phyloP scores from a whole-genome alignment of 2,329 filamentous ascomycete species.

The Trichoderma afroharzianum region DNA sequence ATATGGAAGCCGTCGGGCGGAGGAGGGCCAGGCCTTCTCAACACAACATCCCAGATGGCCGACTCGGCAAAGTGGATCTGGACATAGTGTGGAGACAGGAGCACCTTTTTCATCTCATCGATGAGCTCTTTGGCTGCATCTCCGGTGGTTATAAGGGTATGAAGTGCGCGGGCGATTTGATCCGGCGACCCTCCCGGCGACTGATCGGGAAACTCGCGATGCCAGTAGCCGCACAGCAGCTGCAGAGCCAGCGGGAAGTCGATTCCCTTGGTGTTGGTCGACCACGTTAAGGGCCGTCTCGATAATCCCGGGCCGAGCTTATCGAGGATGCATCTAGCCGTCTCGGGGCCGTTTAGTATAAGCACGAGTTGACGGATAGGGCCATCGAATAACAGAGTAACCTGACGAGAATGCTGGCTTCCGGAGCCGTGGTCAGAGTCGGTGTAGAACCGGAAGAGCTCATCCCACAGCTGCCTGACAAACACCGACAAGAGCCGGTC shows the following conservation, averaged over 20 bases:
- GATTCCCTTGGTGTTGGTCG: slow-evolving; percentile 30
- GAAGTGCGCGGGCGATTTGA: slow-evolving; percentile 32
- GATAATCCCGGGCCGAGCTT: slow-evolving; percentile 35
- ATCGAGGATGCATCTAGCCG: slow-evolving; percentile 33
- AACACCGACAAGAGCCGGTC: slow-evolving; percentile 35
- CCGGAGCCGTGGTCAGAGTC: slow-evolving; percentile 25
- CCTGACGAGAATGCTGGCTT: slow-evolving; percentile 28
- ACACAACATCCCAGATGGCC: slow-evolving; percentile 34
- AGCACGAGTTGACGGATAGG: slow-evolving; percentile 37
- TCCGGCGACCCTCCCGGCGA: slow-evolving; percentile 34
- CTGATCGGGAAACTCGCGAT: slow-evolving; percentile 32
- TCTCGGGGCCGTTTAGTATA: slow-evolving; percentile 36
- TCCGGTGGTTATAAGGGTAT: slow-evolving; percentile 30
- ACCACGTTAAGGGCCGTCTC: slow-evolving; percentile 31
- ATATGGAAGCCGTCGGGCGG: slow-evolving; percentile 35
- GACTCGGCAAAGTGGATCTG: slow-evolving; percentile 39
- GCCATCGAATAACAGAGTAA: slow-evolving; percentile 35
- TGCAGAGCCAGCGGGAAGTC: slow-evolving; percentile 35
- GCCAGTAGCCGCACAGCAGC: slow-evolving; percentile 35
- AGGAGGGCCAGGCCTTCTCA: slow-evolving; percentile 30
- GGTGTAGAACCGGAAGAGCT: slow-evolving; percentile 34
- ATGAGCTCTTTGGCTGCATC: slow-evolving; percentile 29
- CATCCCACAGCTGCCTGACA: slow-evolving; percentile 34
- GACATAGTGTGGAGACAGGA: slow-evolving; percentile 35
- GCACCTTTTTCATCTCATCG: slow-evolving; percentile 27